Base-by-base conservation (phyloP, 75 land plant genomes). In the Pinus tabuliformis region DNA sequence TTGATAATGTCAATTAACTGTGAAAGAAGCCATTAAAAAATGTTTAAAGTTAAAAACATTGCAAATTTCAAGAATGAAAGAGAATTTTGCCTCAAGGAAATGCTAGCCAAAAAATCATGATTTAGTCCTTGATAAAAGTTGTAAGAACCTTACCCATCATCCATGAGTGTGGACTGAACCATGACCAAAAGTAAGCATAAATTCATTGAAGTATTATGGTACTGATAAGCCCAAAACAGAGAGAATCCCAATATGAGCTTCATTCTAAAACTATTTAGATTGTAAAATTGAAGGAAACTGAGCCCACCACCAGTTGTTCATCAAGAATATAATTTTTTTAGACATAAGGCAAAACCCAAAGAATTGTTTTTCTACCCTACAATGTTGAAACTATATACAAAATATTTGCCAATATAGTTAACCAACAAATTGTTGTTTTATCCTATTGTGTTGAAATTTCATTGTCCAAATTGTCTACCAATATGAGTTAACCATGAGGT, bases 1-100 rank as follows among this genome's bases (percentile, higher is more conserved):
- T 91, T 94, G 65, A 96, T 81, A 73, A 96, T 90, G 75, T 96
- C 99, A 59, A 93, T 94, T 87, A 96, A 96, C 99, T 96, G 94
- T 76, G 28, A 59, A 71, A 70, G 0, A 73, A 59, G 33, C 57
- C 37, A 59, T 37, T 36, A 1, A 36, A 36, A 36, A 36, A 36
- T 1, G 1, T 1, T 36, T 36, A 36, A 37, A 60, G 15, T 0
- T 42, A 20, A 49, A 9, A 59, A 66, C 24, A 13, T 14, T 56
- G 17, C 26, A 74, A 54, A 18, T 15, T 73, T 57, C 26, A 58
- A 6, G 30, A 30, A 33, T 36, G 18, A 49, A 57, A n/a, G 12
- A 14, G 14, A 39, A 59, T n/a, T 5, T 42, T 21, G 18, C 57
- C 49, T 26, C 36, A 30, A 49, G 15, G 15, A 37, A 22, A 7